phyloP scores from a whole-genome alignment of 495 filamentous ascomycete species.

The Hypoxylon perforatum region DNA sequence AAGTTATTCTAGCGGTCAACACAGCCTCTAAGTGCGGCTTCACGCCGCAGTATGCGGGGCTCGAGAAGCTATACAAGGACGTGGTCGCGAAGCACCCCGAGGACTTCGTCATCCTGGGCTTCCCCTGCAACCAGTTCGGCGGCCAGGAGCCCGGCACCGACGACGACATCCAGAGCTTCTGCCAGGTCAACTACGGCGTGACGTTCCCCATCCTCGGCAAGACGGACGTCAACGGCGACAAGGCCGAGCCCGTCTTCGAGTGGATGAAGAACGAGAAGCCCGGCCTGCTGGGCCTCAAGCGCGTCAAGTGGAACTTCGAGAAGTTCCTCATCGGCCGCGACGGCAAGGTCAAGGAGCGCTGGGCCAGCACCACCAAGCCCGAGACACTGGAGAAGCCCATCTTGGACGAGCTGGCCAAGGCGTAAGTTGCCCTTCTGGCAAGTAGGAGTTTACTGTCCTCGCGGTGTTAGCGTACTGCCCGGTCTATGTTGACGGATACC shows the following conservation, averaged over 20 bases:
- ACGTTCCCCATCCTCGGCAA: slow-evolving; percentile 92
- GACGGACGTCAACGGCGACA: slow-evolving; percentile 88
- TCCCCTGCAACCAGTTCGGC: slow-evolving; percentile 99
- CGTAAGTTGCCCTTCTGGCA: slow-evolving; percentile 40
- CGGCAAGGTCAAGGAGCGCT: slow-evolving; percentile 82
- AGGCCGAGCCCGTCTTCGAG: slow-evolving; percentile 82
- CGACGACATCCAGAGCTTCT: slow-evolving; percentile 92
- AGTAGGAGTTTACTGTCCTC: not conserved
- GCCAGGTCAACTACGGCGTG: slow-evolving; percentile 94
- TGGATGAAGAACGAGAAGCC: slow-evolving; percentile 90
- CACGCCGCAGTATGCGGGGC: slow-evolving; percentile 92
- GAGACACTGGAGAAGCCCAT: slow-evolving; percentile 79
- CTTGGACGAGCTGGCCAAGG: slow-evolving; percentile 67
- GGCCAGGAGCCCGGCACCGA: slow-evolving; percentile 87
- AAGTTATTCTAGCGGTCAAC: slow-evolving; percentile 96
- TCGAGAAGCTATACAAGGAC: slow-evolving; percentile 90
- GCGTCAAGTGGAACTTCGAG: slow-evolving; percentile 98
- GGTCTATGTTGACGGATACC: slow-evolving; percentile 42
- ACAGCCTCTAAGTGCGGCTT: slow-evolving; percentile 99
- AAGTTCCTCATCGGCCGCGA: slow-evolving; percentile 93
- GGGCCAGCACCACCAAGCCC: slow-evolving; percentile 88
- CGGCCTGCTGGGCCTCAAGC: slow-evolving; percentile 84
- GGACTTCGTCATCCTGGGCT: slow-evolving; percentile 87
- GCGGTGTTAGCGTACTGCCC: slow-evolving; percentile 18
- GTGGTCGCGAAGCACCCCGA: slow-evolving; percentile 74